phyloP scores from a whole-genome alignment of 2,329 filamentous ascomycete species.

The Aspergillus sp. region DNA sequence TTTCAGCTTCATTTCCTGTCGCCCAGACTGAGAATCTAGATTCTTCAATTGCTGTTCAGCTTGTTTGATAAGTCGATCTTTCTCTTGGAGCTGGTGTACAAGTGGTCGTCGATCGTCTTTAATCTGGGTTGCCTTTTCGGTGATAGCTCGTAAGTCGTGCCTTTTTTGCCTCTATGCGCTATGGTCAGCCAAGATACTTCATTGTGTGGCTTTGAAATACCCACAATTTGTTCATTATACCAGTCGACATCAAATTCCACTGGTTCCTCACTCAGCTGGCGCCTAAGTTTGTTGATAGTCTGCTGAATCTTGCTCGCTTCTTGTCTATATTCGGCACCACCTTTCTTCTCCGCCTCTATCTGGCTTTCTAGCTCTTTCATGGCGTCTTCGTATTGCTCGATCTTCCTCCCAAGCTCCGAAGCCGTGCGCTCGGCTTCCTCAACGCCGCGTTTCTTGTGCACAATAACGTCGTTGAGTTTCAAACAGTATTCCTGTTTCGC shows the following conservation, averaged over 20 bases:
- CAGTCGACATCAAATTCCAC: conserved; percentile 65
- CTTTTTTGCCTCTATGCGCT: conserved; percentile 55
- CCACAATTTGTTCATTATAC: conserved; percentile 71
- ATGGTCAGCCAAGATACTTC: conserved; percentile 22
- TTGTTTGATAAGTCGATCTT: conserved; percentile 37
- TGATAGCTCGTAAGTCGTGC: conserved; percentile 34
- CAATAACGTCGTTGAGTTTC: conserved; percentile 56
- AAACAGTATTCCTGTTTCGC: conserved; percentile 64
- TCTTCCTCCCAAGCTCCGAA: conserved; percentile 37
- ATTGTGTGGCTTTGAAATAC: conserved; percentile 28
- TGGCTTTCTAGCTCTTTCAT: conserved; percentile 37
- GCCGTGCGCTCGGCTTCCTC: conserved; percentile 52
- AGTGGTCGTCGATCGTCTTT: conserved; percentile 32
- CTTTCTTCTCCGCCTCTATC: conserved; percentile 52
- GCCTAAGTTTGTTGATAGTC: conserved; percentile 62
- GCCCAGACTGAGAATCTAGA: conserved; percentile 72
- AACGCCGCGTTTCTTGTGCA: conserved; percentile 54
- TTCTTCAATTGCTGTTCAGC: conserved; percentile 52
- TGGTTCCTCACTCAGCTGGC: conserved; percentile 59
- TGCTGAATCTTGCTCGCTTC: conserved; percentile 52
- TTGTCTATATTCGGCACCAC: conserved; percentile 50
- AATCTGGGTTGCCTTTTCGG: conserved; percentile 41
- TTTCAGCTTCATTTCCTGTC: conserved; percentile 66
- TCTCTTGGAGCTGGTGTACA: conserved; percentile 34
- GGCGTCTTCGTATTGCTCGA: conserved; percentile 37